Conservation (phyloP, 768 basidiomycete species). For the Cystobasidium ongulense region DNA sequence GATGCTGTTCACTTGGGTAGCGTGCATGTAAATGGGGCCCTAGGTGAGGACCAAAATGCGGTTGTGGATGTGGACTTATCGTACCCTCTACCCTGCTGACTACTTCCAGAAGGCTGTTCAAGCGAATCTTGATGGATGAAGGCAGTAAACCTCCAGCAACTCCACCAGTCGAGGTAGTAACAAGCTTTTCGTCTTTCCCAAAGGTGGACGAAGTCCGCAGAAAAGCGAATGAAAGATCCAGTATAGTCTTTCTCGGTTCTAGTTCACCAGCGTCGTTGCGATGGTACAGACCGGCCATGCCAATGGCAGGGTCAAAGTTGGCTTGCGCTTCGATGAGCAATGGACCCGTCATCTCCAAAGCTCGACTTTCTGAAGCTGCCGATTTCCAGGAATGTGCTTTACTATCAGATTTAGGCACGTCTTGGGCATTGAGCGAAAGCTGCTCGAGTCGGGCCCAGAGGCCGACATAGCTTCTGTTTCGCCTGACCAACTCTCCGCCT, state of each 20-base stretch:
- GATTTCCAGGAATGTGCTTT: not conserved
- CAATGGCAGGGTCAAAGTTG: slow-evolving; percentile 20
- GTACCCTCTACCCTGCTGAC: not conserved
- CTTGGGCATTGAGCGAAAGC: not conserved
- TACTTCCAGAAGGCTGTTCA: not conserved
- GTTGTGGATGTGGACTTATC: not conserved
- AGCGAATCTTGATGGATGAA: not conserved
- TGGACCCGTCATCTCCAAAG: slow-evolving; percentile 3
- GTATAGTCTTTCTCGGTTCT: slow-evolving; percentile 13
- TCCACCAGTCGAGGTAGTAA: not conserved
- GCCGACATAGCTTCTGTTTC: slow-evolving; percentile 7
- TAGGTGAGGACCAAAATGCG: slow-evolving; percentile 17
- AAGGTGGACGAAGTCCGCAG: not conserved
- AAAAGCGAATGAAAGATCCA: slow-evolving; percentile 13
- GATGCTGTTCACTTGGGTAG: not conserved
- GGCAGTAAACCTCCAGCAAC: not conserved
- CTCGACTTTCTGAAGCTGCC: not conserved
- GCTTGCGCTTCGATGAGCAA: slow-evolving; percentile 16
- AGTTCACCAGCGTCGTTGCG: not conserved
- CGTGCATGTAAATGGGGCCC: slow-evolving; percentile 15
- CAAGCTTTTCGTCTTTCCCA: not conserved
- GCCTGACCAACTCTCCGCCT: not conserved
- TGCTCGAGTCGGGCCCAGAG: slow-evolving; percentile 7
- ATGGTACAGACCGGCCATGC: slow-evolving; percentile 25
- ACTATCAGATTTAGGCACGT: not conserved